A percentile compares a stretch with the other conserved stretches of the same genome.
phyloP scores from a whole-genome alignment of 2,329 filamentous ascomycete genomes.

The Pseudopyricularia javanii region DNA sequence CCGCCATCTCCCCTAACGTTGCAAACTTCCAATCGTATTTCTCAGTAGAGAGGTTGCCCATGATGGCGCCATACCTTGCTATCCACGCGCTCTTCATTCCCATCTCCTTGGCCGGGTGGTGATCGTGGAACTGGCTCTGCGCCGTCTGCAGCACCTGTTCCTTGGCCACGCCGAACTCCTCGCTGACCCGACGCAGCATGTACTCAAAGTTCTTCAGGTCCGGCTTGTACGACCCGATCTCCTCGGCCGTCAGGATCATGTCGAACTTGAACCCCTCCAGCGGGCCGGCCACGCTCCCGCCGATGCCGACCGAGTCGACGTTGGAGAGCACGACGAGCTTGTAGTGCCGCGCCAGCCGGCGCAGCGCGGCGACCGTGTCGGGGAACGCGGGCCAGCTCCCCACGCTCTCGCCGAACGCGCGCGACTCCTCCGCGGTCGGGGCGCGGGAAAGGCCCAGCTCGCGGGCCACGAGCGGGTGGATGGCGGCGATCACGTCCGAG shows the following conservation, averaged over 20 bases:
- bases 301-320: conserved; percentile 33
- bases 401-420: conserved; percentile 37
- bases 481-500: conserved; percentile 39
- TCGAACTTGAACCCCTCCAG: conserved; percentile 43
- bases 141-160: conserved; percentile 55
- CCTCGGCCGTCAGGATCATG: conserved; percentile 55
- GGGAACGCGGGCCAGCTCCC: conserved; percentile 43
- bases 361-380: conserved; percentile 42
- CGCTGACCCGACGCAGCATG: conserved; percentile 39
- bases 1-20: conserved; percentile 47
- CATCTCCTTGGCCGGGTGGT: conserved; percentile 47
- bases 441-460: conserved; percentile 21
- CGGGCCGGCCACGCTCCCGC: conserved; percentile 15
- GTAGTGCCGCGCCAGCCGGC: conserved; percentile 33
- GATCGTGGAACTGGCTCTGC: conserved; percentile 58
- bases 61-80: conserved; percentile 27
- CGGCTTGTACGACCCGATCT: conserved; percentile 64
- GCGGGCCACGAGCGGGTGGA: conserved; percentile 32
- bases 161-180: conserved; percentile 37
- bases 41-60: conserved; percentile 25
- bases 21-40: conserved; percentile 44
- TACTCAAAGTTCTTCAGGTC: conserved; percentile 51
- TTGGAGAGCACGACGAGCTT: conserved; percentile 51
- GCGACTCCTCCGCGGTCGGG: conserved; percentile 23
- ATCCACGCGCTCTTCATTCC: conserved; percentile 53